Base-by-base conservation (phyloP, 805 yeast genomes). In the Candida piceae region DNA sequence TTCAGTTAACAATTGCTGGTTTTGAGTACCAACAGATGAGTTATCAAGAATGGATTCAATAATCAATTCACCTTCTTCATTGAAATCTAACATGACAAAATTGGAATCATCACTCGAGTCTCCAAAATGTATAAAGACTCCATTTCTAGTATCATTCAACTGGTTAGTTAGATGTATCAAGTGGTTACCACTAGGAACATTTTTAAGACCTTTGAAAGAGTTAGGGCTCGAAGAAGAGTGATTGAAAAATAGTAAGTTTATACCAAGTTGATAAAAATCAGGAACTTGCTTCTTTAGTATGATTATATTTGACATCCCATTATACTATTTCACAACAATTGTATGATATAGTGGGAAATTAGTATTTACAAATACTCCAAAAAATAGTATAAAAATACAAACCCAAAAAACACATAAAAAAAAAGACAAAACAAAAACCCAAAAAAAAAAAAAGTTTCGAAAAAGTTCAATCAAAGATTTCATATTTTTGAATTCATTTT, bases 171-270 rank as follows among this genome's bases (percentile, higher is more conserved):
- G 67, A 53, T 80, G 85, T 10, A 79, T 45, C 2, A 76, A 54
- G 53, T 80, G 86, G 0, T 67, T 32, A 0, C 85, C 85, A 4
- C 52, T 39, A 0, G 74, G 67, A 4, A 80, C 58, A 13, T 58
- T 53, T 44, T 76, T 76, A 43, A 80, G 64, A 1, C 85, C 85
- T 39, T 55, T 60, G 21, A 55, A 34, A 3, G 23, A 22, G n/a
- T n/a, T n/a, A n/a, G n/a, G n/a, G 18, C 20, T 29, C 15, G 29
- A 22, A 16, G 41, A 20, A 10, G 39, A n/a, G 20, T 31, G 27
- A 25, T 38, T 34, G 35, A 55, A 49, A 30, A 54, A 55, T 3
- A 47, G 40, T 5, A 48, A 35, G 32, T 57, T 59, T 7, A 57
- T 34, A 10, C 62, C 62, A 7, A 56, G 13, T 12, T 41, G 35